Percentiles rank a stretch among this genome's conserved stretches.
phyloP scores from a whole-genome alignment of 495 filamentous ascomycete species.

The Glonium stellatum region DNA sequence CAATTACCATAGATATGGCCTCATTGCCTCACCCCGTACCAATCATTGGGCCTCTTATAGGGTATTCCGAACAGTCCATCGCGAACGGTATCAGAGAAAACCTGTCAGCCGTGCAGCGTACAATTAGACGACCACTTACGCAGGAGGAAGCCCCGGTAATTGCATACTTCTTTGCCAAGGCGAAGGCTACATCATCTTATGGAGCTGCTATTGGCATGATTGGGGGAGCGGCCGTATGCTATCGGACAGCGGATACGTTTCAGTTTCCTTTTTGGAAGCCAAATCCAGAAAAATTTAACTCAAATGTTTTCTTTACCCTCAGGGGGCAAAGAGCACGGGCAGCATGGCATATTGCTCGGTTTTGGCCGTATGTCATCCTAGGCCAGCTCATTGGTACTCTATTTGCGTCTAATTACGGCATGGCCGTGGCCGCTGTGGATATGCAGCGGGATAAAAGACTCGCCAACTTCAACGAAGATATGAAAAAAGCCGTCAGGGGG shows the following conservation, averaged over 20 bases:
- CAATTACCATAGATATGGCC: constrained; percentile 1
- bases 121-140: constrained; percentile 1
- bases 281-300: constrained; percentile 15
- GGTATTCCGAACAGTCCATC: not conserved
- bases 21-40: constrained; percentile 1
- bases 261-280: constrained; percentile 17
- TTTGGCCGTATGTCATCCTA: not conserved
- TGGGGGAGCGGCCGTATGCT: constrained; percentile 1
- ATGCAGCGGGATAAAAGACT: constrained; percentile 6
- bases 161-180: not conserved
- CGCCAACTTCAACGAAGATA: constrained; percentile 4
- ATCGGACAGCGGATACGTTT: not conserved
- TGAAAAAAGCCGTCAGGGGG: not conserved
- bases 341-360: constrained; percentile 9
- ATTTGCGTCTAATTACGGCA: constrained; percentile 4
- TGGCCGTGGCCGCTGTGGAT: not conserved
- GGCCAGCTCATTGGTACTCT: not conserved
- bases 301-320: constrained; percentile 2
- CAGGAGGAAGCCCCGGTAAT: constrained; percentile 4
- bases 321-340: constrained; percentile 4
- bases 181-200: not conserved
- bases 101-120: not conserved
- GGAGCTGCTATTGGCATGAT: not conserved
- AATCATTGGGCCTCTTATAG: constrained; percentile 8
- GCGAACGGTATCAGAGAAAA: not conserved